These are phyloP conservation scores for Saccharata proteae DNA, from an alignment of 2,329 filamentous ascomycete genomes.

Conservation along the genomic window DNA sequence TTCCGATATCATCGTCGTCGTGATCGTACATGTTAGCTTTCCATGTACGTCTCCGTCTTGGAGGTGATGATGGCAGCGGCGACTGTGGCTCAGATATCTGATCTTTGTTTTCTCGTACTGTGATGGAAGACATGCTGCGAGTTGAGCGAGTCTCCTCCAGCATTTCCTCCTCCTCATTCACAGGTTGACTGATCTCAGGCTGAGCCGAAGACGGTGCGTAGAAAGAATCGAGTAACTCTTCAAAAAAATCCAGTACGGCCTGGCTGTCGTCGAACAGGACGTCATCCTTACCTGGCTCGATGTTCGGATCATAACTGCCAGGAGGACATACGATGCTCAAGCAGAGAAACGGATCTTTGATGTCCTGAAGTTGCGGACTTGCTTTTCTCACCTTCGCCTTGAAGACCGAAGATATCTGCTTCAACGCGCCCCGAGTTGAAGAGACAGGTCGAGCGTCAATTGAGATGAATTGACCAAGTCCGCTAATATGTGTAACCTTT, in stretches of 20 bases:
- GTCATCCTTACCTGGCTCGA: conserved; percentile 61
- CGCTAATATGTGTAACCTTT: conserved; percentile 25
- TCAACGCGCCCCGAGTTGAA: conserved; percentile 42
- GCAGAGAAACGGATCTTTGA: conserved; percentile 48
- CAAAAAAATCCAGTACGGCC: conserved; percentile 30
- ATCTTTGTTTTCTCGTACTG: no score
- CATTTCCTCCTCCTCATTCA: neutral
- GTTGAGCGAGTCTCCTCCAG: no score
- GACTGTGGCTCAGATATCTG: no score
- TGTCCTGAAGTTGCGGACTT: conserved; percentile 13
- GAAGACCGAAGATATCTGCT: conserved; percentile 45
- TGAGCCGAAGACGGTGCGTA: no score
- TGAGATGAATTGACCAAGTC: conserved; percentile 46
- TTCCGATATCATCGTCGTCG: conserved; percentile 25
- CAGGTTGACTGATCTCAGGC: neutral
- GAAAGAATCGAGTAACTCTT: conserved; percentile 31
- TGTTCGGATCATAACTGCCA: conserved; percentile 57
- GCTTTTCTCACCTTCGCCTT: conserved; percentile 33
- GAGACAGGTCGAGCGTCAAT: conserved; percentile 57
- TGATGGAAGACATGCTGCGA: no score
- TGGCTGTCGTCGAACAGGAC: conserved; percentile 52
- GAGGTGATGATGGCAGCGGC: no score
- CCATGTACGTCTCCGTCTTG: conserved; percentile 14
- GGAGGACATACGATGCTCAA: conserved; percentile 51
- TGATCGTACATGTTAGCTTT: conserved; percentile 27